These are phyloP conservation scores for Juglanconis oblonga DNA, from an alignment of 2,329 filamentous ascomycete species.

Conservation along the genomic window DNA sequence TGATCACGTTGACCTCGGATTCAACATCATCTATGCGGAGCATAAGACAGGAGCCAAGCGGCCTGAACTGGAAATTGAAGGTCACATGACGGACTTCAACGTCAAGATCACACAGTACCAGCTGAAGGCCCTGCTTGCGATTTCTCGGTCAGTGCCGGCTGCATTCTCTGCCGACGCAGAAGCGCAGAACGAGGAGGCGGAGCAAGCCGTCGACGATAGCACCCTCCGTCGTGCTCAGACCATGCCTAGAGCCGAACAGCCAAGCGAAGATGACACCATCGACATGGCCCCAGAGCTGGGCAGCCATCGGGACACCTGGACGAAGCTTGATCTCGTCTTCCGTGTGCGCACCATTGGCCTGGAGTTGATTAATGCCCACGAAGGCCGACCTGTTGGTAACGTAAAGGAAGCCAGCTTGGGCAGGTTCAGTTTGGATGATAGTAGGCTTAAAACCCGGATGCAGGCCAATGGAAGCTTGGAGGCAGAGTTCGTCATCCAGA, in stretches of 20 bases:
- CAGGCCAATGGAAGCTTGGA: constrained; percentile 88
- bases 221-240: constrained; percentile 46
- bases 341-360: constrained; percentile 83
- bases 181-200: constrained; percentile 69
- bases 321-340: constrained; percentile 89
- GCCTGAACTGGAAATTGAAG: constrained; percentile 88
- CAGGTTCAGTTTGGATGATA: constrained; percentile 91
- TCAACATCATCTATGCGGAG: constrained; percentile 88
- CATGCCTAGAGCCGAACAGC: constrained; percentile 46
- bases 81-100: constrained; percentile 90
- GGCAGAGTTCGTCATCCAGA: constrained; percentile 87
- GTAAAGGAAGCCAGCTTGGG: constrained; percentile 80
- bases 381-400: constrained; percentile 74
- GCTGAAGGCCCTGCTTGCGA: constrained; percentile 81
- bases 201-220: constrained; percentile 66
- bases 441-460: constrained; percentile 87
- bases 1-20: constrained; percentile 91
- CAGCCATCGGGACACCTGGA: constrained; percentile 72
- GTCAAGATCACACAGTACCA: constrained; percentile 87
- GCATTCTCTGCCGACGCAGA: constrained; percentile 77
- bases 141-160: constrained; percentile 82
- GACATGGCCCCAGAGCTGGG: constrained; percentile 69
- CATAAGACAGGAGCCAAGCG: constrained; percentile 74
- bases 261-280: constrained; percentile 43
- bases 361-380: constrained; percentile 76